Evolutionary conservation across 169 alveolate genomes (phyloP).

Genomic region (Eimeria acervulina): DNA sequence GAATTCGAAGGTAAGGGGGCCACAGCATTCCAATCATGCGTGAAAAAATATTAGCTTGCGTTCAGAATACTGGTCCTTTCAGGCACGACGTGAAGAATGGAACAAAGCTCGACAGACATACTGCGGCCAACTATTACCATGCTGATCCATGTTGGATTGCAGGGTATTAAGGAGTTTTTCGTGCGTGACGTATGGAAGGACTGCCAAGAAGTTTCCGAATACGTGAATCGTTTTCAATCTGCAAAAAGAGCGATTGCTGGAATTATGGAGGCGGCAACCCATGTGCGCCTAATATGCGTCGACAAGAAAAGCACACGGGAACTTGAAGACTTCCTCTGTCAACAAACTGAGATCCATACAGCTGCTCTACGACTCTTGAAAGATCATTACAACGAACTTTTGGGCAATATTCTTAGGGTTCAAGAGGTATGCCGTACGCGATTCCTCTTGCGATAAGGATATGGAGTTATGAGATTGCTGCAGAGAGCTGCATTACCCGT

Average conservation of each 20-base stretch:
- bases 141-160: neutral
- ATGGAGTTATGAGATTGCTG: neutral
- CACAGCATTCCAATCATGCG: neutral
- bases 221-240: constrained; percentile 87
- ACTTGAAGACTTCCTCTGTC: constrained; percentile 49
- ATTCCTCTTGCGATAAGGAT: neutral
- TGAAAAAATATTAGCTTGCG: neutral
- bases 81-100: neutral
- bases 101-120: neutral
- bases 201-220: constrained; percentile 90
- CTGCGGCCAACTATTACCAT: neutral
- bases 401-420: constrained; percentile 85
- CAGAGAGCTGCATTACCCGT: neutral
- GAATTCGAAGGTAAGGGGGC: constrained; percentile 82
- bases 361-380: neutral
- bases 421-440: constrained; percentile 30
- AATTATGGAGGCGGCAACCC: constrained; percentile 36
- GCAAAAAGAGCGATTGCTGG: constrained; percentile 29
- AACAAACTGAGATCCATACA: constrained; percentile 35
- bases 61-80: neutral
- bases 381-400: constrained; percentile 88
- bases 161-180: constrained; percentile 92
- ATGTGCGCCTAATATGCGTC: constrained; percentile 19
- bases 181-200: constrained; percentile 93
- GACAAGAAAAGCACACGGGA: constrained; percentile 63